Evolutionary conservation across 169 alveolate species (phyloP).

Genomic region (Cryptosporidium sp.): DNA sequence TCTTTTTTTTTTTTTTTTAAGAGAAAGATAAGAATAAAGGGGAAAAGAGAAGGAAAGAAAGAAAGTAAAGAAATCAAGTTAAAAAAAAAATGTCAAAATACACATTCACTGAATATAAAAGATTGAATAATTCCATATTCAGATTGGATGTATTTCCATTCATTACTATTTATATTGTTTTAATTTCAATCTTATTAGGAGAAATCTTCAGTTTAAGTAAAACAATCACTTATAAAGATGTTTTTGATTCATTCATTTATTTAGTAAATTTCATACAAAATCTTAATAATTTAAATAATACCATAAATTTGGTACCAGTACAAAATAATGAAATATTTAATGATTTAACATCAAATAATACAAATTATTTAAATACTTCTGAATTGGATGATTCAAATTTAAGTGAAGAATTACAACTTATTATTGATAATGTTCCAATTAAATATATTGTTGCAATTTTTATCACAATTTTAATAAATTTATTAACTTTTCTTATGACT

Average conservation of each 20-base stretch:
- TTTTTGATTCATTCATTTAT: constrained; percentile 4
- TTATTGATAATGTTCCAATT: constrained; percentile 30
- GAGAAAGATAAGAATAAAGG: not conserved
- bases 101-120: constrained; percentile 12
- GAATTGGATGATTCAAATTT: not conserved
- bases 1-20: not conserved
- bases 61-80: not conserved
- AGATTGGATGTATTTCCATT: constrained; percentile 70
- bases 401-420: constrained; percentile 30
- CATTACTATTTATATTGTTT: constrained; percentile 2
- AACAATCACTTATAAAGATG: constrained; percentile 8
- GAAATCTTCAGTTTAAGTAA: constrained; percentile 21
- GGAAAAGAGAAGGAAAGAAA: not conserved
- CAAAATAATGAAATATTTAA: not conserved
- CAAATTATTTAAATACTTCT: not conserved
- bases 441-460: not conserved
- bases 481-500: constrained; percentile 37
- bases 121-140: not conserved
- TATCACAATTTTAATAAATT: not conserved
- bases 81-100: constrained; percentile 1
- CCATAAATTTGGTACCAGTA: not conserved
- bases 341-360: not conserved
- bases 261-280: not conserved
- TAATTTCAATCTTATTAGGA: not conserved
- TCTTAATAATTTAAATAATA: not conserved